A percentile compares a stretch with the other conserved stretches of the same genome.
Evolutionary conservation across 768 basidiomycete genomes (phyloP).

Genomic region (Macrolepiota fuliginosa): DNA sequence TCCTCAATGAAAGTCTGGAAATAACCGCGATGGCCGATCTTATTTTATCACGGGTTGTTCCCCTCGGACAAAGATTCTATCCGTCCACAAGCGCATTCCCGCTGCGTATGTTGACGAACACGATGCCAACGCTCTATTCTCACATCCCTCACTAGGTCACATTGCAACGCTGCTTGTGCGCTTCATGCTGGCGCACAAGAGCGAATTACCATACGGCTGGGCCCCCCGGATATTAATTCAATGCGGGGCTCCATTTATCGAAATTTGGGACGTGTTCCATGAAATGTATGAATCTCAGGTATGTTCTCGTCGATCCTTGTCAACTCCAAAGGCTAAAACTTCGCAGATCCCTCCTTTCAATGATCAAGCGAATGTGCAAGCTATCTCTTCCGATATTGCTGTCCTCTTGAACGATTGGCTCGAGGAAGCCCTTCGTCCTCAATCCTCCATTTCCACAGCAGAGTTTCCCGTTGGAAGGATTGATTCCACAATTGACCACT

Average conservation of each 20-base stretch:
- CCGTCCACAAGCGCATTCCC: slow-evolving; percentile 92
- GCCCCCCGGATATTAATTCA: slow-evolving; percentile 73
- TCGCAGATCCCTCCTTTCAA: slow-evolving; percentile 80
- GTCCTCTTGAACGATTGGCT: slow-evolving; percentile 80
- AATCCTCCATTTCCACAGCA: slow-evolving; percentile 55
- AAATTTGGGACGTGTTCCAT: slow-evolving; percentile 83
- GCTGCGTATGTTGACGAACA: slow-evolving; percentile 53
- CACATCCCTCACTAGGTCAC: slow-evolving; percentile 51
- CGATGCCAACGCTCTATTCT: neutral
- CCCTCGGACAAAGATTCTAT: slow-evolving; percentile 83
- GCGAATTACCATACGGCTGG: slow-evolving; percentile 73
- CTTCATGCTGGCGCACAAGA: slow-evolving; percentile 63
- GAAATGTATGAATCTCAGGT: slow-evolving; percentile 91
- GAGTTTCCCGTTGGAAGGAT: slow-evolving; percentile 81
- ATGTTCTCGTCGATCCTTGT: slow-evolving; percentile 19
- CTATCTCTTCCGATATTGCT: slow-evolving; percentile 80
- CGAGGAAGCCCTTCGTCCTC: slow-evolving; percentile 70
- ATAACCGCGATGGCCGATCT: slow-evolving; percentile 53
- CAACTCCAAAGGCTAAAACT: slow-evolving; percentile 2
- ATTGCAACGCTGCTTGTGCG: slow-evolving; percentile 73
- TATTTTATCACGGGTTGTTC: slow-evolving; percentile 61
- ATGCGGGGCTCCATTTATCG: slow-evolving; percentile 76
- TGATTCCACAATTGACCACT: slow-evolving; percentile 70
- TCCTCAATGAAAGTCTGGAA: slow-evolving; percentile 55
- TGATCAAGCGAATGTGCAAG: slow-evolving; percentile 73